Percentiles rank a stretch among this genome's conserved stretches.
Evolutionary conservation across 148 eudicot species (phyloP).

Genomic region (Selenicereus undatus): DNA sequence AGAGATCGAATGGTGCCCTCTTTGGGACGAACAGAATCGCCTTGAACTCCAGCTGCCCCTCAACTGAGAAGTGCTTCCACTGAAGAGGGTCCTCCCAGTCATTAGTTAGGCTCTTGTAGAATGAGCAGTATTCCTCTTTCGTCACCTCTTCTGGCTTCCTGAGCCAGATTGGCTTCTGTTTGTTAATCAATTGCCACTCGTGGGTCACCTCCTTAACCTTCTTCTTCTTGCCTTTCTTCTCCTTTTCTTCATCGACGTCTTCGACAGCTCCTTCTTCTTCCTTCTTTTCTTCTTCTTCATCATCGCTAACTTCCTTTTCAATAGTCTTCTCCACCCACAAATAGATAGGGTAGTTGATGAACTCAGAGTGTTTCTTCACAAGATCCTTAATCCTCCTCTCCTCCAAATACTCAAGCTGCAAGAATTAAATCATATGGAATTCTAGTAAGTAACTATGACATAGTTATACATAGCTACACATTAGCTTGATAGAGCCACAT

Average conservation of each 20-base stretch:
- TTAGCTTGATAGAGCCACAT: too few species aligned
- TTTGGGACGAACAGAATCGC: conserved; percentile 74
- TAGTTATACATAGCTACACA: too few species aligned
- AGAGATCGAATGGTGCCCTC: conserved; percentile 86
- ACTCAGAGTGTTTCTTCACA: conserved; percentile 92
- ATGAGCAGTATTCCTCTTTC: conserved; percentile 80
- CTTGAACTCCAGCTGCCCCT: conserved; percentile 80
- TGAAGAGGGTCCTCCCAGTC: conserved; percentile 86
- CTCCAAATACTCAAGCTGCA: conserved; percentile 72
- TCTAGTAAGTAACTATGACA: conserved; percentile 29
- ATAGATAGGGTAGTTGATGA: conserved; percentile 88
- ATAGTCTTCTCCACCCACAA: conserved; percentile 83
- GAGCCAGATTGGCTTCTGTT: conserved; percentile 89
- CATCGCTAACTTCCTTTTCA: conserved; percentile 83
- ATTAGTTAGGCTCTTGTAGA: conserved; percentile 88
- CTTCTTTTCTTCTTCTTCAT: conserved; percentile 78
- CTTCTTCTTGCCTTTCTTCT: conserved; percentile 56
- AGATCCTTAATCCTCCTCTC: conserved; percentile 86
- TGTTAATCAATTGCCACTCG: conserved; percentile 81
- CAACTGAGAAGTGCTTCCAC: conserved; percentile 90
- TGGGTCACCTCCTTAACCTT: conserved; percentile 75
- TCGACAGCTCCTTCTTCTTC: conserved; percentile 70
- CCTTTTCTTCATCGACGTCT: conserved; percentile 67
- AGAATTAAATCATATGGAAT: background rate
- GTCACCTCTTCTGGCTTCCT: conserved; percentile 91